Base-by-base conservation (phyloP, 805 yeast genomes). In the Grigorovia transvaalensis region DNA sequence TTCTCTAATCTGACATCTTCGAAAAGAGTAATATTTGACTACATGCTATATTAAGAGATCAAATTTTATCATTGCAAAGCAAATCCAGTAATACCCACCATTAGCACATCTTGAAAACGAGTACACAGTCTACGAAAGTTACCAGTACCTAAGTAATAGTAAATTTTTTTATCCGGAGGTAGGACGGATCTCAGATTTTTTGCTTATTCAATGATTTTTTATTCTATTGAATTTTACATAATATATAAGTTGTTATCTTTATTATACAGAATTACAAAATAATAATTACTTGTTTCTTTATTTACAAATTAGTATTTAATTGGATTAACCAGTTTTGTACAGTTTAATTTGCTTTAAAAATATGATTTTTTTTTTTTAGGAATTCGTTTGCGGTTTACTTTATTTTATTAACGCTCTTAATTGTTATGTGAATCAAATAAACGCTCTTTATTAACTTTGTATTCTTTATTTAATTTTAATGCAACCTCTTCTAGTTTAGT, bases 401-500 rank as follows among this genome's bases (percentile, higher is more conserved):
- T 13, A 23, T 23, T 13, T 43, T 43, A 23, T 43, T 43, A 9
- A 13, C 27, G 27, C 27, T 33, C 38, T 33, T 33, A 33, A 19
- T 43, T 43, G 19, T 43, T 43, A 23, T 23, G 61, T 50, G 38
- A 33, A 33, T 33, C 38, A 33, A 56, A 57, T 51, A 63, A 59
- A 59, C 68, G 68, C 57, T 66, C 70, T 49, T 61, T 64, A 40
- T 60, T 59, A 49, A 64, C 62, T 53, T 65, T 66, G 50, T 62
- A 63, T 54, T 66, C 69, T 56, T 65, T 67, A 54, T 62, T 85
- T 72, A 93, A 76, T 46, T 84, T 80, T 56, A 88, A 74, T 19
- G 96, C 95, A 63, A 91, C 77, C 67, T 85, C 88, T 75, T 91
- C 96, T 69, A 91, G 77, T 65, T 81, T 84, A 54, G 93, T 77